These are phyloP conservation scores for Citrus cavaleriei DNA, from an alignment of 345 rosid species.

Conservation along the genomic window DNA sequence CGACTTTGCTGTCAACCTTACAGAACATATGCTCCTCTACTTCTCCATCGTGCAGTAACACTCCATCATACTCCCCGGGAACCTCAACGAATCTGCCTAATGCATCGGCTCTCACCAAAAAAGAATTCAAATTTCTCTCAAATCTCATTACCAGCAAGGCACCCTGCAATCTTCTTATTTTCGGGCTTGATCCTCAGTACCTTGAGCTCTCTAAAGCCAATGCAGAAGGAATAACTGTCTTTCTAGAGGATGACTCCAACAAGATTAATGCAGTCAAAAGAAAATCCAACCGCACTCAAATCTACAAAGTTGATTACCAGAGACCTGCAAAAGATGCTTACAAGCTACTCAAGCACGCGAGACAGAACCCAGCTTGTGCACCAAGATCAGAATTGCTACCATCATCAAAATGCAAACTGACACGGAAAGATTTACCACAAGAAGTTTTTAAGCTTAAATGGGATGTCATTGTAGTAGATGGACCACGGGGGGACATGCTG, in stretches of 20 bases:
- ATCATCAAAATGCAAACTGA: slow-evolving; percentile 51
- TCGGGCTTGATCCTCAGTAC: slow-evolving; percentile 59
- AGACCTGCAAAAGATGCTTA: slow-evolving; percentile 60
- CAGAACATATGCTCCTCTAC: slow-evolving; percentile 27
- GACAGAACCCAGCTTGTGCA: slow-evolving; percentile 48
- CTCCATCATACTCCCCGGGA: slow-evolving; percentile 13
- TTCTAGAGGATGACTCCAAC: slow-evolving; percentile 60
- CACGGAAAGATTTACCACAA: slow-evolving; percentile 48
- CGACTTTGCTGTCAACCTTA: slow-evolving; percentile 30
- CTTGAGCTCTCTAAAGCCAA: slow-evolving; percentile 54
- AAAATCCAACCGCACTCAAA: slow-evolving; percentile 35
- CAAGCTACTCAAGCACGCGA: slow-evolving; percentile 69
- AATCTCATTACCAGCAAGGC: slow-evolving; percentile 39
- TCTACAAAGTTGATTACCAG: slow-evolving; percentile 52
- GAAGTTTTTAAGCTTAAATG: slow-evolving; percentile 55
- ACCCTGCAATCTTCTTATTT: slow-evolving; percentile 85
- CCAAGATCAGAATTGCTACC: slow-evolving; percentile 33
- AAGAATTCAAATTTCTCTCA: slow-evolving; percentile 60
- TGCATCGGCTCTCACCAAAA: slow-evolving; percentile 37
- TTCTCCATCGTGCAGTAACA: slow-evolving; percentile 23
- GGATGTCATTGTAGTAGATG: slow-evolving; percentile 84
- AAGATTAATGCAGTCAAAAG: slow-evolving; percentile 37
- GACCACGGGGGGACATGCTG: slow-evolving; percentile 57
- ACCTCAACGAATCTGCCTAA: slow-evolving; percentile 4
- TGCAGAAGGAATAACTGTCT: slow-evolving; percentile 56